phyloP scores from a whole-genome alignment of 345 rosid species.

The Salix arbutifolia region DNA sequence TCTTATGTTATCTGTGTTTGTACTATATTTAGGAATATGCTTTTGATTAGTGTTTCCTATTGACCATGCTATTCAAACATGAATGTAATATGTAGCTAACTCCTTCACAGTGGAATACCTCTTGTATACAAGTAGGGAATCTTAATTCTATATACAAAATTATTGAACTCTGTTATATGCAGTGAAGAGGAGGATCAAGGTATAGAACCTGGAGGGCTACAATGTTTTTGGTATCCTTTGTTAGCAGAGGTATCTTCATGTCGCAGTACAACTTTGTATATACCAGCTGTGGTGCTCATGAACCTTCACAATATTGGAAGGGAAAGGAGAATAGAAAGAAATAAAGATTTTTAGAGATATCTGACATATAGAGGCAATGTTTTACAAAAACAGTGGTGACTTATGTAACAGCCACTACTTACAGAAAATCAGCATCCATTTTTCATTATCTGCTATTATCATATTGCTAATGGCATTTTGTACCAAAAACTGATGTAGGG shows the following conservation, averaged over 20 bases:
- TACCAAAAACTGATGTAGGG: no score
- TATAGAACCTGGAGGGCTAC: not conserved
- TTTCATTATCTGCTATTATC: no score
- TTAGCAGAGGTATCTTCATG: not conserved
- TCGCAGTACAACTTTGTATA: not conserved
- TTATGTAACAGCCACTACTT: no score
- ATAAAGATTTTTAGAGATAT: no score
- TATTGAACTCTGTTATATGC: not conserved
- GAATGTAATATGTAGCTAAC: not conserved
- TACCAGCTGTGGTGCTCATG: not conserved
- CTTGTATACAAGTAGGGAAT: no score
- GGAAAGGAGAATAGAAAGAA: no score
- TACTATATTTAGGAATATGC: not conserved
- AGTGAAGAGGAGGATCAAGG: not conserved
- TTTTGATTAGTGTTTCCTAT: not conserved
- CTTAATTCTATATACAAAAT: not conserved
- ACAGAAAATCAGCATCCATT: no score
- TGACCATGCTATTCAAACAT: not conserved
- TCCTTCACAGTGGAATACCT: no score
- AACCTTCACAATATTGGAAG: no score
- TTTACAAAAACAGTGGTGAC: no score
- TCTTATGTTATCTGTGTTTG: not conserved
- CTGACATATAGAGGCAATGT: no score
- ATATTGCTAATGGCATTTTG: no score
- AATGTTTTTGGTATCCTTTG: not conserved